Base-by-base conservation (phyloP, 208 protist species). In the Leishmania aethiopica region DNA sequence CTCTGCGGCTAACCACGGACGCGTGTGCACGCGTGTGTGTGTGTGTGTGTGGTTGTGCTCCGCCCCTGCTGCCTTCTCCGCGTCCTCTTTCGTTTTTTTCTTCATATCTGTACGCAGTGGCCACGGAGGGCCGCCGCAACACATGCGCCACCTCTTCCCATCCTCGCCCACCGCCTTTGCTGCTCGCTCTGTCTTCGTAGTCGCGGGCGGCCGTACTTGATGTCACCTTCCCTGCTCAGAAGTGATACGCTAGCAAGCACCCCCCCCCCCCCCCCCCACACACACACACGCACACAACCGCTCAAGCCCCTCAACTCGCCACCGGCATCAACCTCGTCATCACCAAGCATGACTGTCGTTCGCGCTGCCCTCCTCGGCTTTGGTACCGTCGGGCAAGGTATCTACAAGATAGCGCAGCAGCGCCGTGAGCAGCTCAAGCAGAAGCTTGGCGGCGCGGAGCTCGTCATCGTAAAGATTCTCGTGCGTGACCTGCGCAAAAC, bases 361-460 rank as follows among this genome's bases (percentile, higher is more conserved):
- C 70, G 78, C 19, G 83, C 79, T 28, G 88, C 81, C 47, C 88
- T 91, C 79, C 79, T 89, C 8, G 88, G 88, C 53, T 86, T 89
- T 49, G 85, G 88, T 70, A 85, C 86, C 19, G 85, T 91, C 3
- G 88, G 85, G 69, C 85, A 89, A 51, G 83, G 85, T 42, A 73
- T 91, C 59, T 89, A 81, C 79, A 86, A 84, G 79, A 81, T 89
- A 40, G 60, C 66, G 22, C 85, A 89, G 66, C 77, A 87, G 75
- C 75, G 79, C 51, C 77, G 80, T 70, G 69, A 79, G 79, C 79
- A 86, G 70, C 70, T 86, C 25, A 78, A 77, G 80, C 51, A 73
- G 66, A 81, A 49, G 73, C 83, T 85, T 13, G 81, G 74, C 78
- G 85, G 82, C 11, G 71, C 73, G 6, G 70, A 87, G 75, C 62